Evolutionary conservation across 768 basidiomycete species (phyloP).

Genomic region (Lepiota brunneoincarnata): DNA sequence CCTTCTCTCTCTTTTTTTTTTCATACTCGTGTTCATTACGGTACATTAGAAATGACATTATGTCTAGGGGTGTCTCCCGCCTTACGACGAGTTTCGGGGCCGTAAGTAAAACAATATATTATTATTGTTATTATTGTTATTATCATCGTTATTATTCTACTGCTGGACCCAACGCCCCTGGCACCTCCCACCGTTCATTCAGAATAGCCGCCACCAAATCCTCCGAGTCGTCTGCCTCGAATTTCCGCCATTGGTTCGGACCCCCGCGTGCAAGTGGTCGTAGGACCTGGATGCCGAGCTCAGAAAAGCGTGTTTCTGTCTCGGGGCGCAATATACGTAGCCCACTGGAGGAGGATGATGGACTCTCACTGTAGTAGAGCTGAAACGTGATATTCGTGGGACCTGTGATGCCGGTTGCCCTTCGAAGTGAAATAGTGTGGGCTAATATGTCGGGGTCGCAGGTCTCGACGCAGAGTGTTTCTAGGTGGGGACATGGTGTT

Average conservation of each 20-base stretch:
- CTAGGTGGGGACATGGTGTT: not conserved
- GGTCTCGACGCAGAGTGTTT: not conserved
- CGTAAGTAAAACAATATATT: no score
- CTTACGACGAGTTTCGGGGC: no score
- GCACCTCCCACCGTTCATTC: not conserved
- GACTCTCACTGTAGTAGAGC: not conserved
- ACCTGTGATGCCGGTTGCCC: no score
- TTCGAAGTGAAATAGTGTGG: not conserved
- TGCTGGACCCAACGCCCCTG: not conserved
- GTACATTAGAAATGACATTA: no score
- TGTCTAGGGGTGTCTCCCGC: no score
- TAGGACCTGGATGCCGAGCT: not conserved
- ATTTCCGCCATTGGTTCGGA: not conserved
- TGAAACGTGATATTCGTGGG: not conserved
- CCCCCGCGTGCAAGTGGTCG: not conserved
- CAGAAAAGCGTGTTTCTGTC: not conserved
- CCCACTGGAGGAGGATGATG: no score
- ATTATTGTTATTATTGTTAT: no score
- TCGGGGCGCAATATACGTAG: not conserved
- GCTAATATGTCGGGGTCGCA: not conserved
- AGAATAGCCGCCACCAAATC: slow-evolving; percentile 7
- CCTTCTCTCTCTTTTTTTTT: no score
- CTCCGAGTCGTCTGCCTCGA: slow-evolving; percentile 7
- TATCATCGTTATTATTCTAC: not conserved
- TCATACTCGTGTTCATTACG: no score